Conservation (phyloP, 495 filamentous ascomycete genomes). For the Geopyxis carbonaria region DNA sequence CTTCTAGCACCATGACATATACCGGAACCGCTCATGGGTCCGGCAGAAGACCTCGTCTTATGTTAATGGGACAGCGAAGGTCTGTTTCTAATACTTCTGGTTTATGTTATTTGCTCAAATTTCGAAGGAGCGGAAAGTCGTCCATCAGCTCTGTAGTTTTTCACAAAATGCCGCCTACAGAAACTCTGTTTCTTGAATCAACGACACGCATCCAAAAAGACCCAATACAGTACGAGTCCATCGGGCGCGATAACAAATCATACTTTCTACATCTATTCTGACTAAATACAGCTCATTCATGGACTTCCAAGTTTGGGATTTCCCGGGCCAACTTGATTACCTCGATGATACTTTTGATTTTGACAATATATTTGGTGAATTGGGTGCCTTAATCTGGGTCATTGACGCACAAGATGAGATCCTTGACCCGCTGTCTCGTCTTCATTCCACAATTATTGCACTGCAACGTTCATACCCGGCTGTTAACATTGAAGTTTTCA, state of each 20-base stretch:
- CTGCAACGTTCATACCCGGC: constrained; percentile 73
- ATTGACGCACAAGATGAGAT: constrained; percentile 97
- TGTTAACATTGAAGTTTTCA: constrained; percentile 93
- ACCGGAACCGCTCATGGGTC: constrained; percentile 17
- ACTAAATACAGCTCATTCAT: constrained; percentile 64
- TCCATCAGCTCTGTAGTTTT: constrained; percentile 97
- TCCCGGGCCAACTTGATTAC: constrained; percentile 84
- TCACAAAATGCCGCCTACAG: constrained; percentile 85
- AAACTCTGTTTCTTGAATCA: constrained; percentile 87
- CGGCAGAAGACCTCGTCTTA: constrained; percentile 53
- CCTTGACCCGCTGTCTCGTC: constrained; percentile 66
- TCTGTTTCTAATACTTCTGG: constrained; percentile 28
- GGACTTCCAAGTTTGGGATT: constrained; percentile 97
- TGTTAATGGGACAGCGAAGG: constrained; percentile 94
- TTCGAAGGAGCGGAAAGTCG: constrained; percentile 80
- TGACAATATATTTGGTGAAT: constrained; percentile 79
- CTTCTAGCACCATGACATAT: constrained; percentile 14
- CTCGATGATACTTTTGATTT: constrained; percentile 73
- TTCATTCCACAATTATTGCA: constrained; percentile 72
- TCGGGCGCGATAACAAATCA: no score
- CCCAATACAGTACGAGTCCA: constrained; percentile 58
- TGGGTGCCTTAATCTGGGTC: constrained; percentile 92
- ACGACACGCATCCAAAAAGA: constrained; percentile 87
- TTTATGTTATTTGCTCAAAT: constrained; percentile 19
- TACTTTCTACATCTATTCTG: no score